A percentile compares a stretch with the other conserved stretches of the same genome.
These are phyloP conservation scores for Xylogone sp. DNA, from an alignment of 2,329 filamentous ascomycete genomes.

Conservation along the genomic window DNA sequence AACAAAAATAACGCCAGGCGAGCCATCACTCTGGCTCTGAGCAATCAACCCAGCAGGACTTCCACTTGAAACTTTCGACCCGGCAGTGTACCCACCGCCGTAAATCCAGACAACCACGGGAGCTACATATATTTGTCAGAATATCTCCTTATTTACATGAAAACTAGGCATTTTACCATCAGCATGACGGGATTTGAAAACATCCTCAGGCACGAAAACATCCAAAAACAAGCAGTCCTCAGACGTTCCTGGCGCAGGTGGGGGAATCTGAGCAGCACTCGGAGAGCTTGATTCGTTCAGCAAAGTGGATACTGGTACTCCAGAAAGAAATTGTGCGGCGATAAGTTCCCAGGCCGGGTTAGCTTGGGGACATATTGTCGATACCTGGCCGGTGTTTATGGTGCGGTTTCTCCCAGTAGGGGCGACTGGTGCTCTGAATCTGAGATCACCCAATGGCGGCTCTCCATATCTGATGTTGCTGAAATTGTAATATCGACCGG, in stretches of 20 bases:
- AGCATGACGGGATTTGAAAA: background rate
- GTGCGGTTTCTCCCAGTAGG: constrained; percentile 26
- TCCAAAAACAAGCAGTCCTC: constrained; percentile 38
- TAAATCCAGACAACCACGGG: constrained; percentile 48
- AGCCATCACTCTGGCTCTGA: constrained; percentile 17
- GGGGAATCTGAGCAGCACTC: background rate
- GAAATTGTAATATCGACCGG: constrained; percentile 34
- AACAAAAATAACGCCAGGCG: constrained; percentile 34
- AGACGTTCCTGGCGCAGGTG: constrained; percentile 11
- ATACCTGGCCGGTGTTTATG: constrained; percentile 27
- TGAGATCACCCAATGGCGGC: constrained; percentile 37
- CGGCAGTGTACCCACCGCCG: constrained; percentile 42
- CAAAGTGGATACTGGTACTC: constrained; percentile 3
- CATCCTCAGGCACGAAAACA: constrained; percentile 32
- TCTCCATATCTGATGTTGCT: constrained; percentile 42
- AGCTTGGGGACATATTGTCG: constrained; percentile 32
- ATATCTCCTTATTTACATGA: constrained; percentile 1
- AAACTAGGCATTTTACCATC: constrained; percentile 1
- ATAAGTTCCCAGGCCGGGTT: constrained; percentile 23
- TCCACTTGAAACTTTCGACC: constrained; percentile 33
- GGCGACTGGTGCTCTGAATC: constrained; percentile 39
- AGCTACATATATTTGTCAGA: constrained; percentile 11
- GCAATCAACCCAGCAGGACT: constrained; percentile 37
- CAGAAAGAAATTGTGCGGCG: constrained; percentile 12
- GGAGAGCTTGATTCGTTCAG: constrained; percentile 1